Percentiles rank a stretch among this genome's conserved stretches.
Conservation (phyloP, 371 early-diverging fungal genomes). For the Funneliformis caledonium region DNA sequence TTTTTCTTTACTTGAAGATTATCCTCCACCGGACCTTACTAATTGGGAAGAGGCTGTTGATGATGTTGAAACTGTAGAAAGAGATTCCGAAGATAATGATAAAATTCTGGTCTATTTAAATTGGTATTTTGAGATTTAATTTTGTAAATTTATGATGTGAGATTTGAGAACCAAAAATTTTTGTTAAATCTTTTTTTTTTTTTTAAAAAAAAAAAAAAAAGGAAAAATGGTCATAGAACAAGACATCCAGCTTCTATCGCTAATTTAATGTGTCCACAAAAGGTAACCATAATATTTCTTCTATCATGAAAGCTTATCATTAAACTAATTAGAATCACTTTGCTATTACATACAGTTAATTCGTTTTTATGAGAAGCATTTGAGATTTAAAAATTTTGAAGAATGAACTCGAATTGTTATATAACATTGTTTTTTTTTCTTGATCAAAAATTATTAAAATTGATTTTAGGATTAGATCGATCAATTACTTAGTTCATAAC, state of each 20-base stretch:
- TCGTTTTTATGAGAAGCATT: slow-evolving; percentile 37
- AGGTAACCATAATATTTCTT: slow-evolving; percentile 4
- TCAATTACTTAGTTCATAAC: too few relatives aligned
- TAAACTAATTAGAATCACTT: neutral
- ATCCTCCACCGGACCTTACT: slow-evolving; percentile 14
- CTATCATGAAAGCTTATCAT: neutral
- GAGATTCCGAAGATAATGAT: slow-evolving; percentile 11
- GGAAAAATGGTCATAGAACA: slow-evolving; percentile 42
- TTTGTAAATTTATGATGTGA: too few relatives aligned
- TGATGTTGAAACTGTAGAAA: slow-evolving; percentile 41
- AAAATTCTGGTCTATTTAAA: slow-evolving; percentile 33
- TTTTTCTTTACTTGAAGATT: slow-evolving; percentile 23
- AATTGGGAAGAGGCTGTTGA: slow-evolving; percentile 41
- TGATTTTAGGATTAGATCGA: too few relatives aligned
- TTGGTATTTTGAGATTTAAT: slow-evolving; percentile 22
- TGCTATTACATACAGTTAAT: slow-evolving; percentile 5
- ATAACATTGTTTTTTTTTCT: too few relatives aligned
- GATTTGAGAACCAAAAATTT: too few relatives aligned
- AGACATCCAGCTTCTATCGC: slow-evolving; percentile 35
- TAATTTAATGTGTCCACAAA: slow-evolving; percentile 37
- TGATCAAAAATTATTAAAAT: too few relatives aligned
- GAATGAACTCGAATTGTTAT: neutral
- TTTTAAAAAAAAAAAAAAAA: neutral
- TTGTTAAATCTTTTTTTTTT: neutral
- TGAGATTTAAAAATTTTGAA: slow-evolving; percentile 30